Base-by-base conservation (phyloP, 495 filamentous ascomycete genomes). In the Terfezia boudieri region DNA sequence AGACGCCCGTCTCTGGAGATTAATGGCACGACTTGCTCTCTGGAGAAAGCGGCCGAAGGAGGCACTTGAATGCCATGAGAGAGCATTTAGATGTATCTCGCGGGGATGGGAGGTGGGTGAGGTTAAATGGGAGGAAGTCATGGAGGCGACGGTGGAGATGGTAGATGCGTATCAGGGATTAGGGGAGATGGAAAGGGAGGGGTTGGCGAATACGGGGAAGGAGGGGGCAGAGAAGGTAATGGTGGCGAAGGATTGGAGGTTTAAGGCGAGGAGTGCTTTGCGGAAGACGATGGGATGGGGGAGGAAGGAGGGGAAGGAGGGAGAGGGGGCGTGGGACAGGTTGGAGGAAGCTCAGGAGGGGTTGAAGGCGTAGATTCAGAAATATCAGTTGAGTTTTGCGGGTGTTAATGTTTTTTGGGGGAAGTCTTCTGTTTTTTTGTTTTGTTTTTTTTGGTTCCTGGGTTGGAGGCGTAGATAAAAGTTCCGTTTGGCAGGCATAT, bases 241-340 rank as follows among this genome's bases (percentile, higher is more conserved):
- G 59, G 67, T 85, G 35, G 79, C 76, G 37, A 70, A 67, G 50
- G 74, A 71, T 64, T 96, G 90, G 90, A 82, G 77, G 63, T 84
- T 84, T 53, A 96, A 95, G 75, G 82, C 84, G 1, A 72, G 85
- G 64, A 85, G 77, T 64, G 86, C 85, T 8, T 73, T 94, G 3
- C 71, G 85, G 43, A 83, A 82, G 22, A 76, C 95, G 8, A 69
- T 87, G 69, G 83, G 86, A 0, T 83, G 81, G 64, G 89, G 78
- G 12, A 93, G 79, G 69, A 80, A 84, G 58, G 74, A 66, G 6
- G 95, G 86, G 86, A 86, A 92, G 68, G 84, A 73, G 2, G 81
- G 72, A 46, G 69, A 74, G 54, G 83, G 76, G 55, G 95, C 80
- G 80, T 71, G 73, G 52, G 72, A 64, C 51, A 65, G 96, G 66